Percentiles rank a stretch among this genome's conserved stretches.
These are phyloP conservation scores for Plectosphaerella cucumerina DNA, from an alignment of 2,329 filamentous ascomycete genomes.

Conservation along the genomic window DNA sequence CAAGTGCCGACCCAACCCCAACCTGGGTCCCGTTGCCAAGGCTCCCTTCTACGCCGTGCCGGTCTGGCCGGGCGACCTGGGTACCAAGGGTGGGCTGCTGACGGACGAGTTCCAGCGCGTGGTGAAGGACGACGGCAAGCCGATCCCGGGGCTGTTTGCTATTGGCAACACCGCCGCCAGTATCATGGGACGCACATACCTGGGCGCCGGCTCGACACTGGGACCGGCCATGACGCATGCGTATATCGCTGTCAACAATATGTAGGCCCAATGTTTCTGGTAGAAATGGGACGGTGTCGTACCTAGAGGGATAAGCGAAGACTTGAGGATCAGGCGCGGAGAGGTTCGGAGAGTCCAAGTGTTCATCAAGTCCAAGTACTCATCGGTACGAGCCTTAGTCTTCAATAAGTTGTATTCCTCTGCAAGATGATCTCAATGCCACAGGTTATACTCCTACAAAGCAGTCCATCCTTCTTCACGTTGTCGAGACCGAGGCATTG, in stretches of 20 bases:
- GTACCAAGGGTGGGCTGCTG: conserved; percentile 30
- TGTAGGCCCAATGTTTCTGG: too few relatives aligned
- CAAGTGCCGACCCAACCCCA: background rate
- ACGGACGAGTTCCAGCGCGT: conserved; percentile 25
- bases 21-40: conserved; percentile 14
- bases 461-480: too few relatives aligned
- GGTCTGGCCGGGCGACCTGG: conserved; percentile 30
- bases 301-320: too few relatives aligned
- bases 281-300: too few relatives aligned
- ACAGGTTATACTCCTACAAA: too few relatives aligned
- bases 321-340: too few relatives aligned
- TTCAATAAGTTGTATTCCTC: too few relatives aligned
- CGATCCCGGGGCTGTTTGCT: conserved; percentile 26
- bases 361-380: too few relatives aligned
- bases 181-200: conserved; percentile 28
- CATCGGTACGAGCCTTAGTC: too few relatives aligned
- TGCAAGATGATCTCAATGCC: too few relatives aligned
- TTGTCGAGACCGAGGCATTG: too few relatives aligned
- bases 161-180: conserved; percentile 26
- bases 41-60: conserved; percentile 23
- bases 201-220: conserved; percentile 27
- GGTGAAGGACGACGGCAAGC: conserved; percentile 13
- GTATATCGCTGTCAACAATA: conserved; percentile 17
- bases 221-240: conserved; percentile 31
- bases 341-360: too few relatives aligned